A percentile compares a stretch with the other conserved stretches of the same genome.
phyloP scores from a whole-genome alignment of 768 basidiomycete genomes.

The Russula foetens region DNA sequence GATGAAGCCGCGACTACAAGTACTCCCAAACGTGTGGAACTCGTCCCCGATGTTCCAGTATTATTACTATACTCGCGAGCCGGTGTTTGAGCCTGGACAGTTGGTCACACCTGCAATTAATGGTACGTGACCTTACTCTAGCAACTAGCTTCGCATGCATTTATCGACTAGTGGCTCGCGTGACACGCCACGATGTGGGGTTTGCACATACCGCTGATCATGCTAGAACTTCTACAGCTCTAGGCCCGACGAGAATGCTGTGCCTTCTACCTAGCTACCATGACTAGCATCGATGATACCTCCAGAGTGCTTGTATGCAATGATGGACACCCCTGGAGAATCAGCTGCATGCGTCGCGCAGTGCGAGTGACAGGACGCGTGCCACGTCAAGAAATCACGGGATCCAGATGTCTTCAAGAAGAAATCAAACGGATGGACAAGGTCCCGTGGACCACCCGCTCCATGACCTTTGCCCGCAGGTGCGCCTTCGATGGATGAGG shows the following conservation, averaged over 20 bases:
- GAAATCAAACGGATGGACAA: background rate
- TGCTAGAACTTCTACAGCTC: background rate
- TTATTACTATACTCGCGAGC: background rate
- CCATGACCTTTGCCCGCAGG: background rate
- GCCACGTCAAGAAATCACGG: constrained; percentile 3
- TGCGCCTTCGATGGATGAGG: background rate
- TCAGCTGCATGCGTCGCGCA: background rate
- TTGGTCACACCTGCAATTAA: background rate
- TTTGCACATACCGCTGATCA: background rate
- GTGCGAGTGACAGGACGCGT: background rate
- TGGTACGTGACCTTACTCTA: background rate
- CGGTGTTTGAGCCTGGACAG: background rate
- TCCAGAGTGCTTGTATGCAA: background rate
- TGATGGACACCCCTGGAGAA: constrained; percentile 10
- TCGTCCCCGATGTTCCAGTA: background rate
- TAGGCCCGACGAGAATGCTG: background rate
- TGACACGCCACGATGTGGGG: background rate
- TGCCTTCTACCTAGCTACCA: constrained; percentile 1
- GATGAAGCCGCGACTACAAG: background rate
- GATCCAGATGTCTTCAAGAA: background rate
- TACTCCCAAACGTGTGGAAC: background rate
- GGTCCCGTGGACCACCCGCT: constrained; percentile 4
- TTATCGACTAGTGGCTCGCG: background rate
- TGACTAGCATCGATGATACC: background rate
- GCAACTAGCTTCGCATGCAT: background rate